Percentiles rank a stretch among this genome's conserved stretches.
phyloP scores from a whole-genome alignment of 768 basidiomycete species.

The Ramaria rubella region DNA sequence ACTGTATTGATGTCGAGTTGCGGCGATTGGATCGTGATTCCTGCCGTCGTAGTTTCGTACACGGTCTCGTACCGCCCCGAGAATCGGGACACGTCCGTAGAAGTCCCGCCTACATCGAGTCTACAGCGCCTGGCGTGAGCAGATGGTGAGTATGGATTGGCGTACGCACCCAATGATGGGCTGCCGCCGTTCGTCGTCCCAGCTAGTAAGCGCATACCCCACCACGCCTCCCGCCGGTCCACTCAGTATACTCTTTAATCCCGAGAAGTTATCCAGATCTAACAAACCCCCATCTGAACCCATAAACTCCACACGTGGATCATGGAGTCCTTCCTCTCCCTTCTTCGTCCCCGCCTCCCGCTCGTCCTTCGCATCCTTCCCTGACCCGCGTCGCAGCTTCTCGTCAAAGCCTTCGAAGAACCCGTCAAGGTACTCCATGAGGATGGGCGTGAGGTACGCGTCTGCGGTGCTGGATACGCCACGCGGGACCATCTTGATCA shows the following conservation, averaged over 20 bases:
- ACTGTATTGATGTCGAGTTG: slow-evolving; percentile 96
- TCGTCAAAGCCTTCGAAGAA: slow-evolving; percentile 87
- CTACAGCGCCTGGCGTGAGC: slow-evolving; percentile 31
- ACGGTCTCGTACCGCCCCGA: slow-evolving; percentile 88
- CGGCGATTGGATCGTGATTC: slow-evolving; percentile 85
- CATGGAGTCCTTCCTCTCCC: neutral
- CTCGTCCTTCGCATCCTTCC: slow-evolving; percentile 35
- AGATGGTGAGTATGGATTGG: neutral
- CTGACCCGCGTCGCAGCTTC: slow-evolving; percentile 38
- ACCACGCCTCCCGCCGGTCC: slow-evolving; percentile 96
- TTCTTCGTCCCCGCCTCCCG: slow-evolving; percentile 38
- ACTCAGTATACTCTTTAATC: slow-evolving; percentile 87
- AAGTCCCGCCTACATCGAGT: slow-evolving; percentile 91
- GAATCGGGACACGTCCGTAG: slow-evolving; percentile 91
- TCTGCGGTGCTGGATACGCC: slow-evolving; percentile 91
- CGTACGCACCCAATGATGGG: slow-evolving; percentile 77
- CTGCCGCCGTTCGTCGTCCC: slow-evolving; percentile 62
- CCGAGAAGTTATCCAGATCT: slow-evolving; percentile 79
- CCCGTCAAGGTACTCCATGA: slow-evolving; percentile 77
- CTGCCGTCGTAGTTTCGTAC: slow-evolving; percentile 93
- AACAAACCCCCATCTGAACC: slow-evolving; percentile 85
- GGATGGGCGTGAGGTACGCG: slow-evolving; percentile 89
- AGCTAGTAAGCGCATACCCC: slow-evolving; percentile 84
- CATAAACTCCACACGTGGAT: slow-evolving; percentile 83
- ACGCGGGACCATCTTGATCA: slow-evolving; percentile 94